A percentile compares a stretch with the other conserved stretches of the same genome.
phyloP scores from a whole-genome alignment of 345 rosid genomes.

The Arabis hirsuta region DNA sequence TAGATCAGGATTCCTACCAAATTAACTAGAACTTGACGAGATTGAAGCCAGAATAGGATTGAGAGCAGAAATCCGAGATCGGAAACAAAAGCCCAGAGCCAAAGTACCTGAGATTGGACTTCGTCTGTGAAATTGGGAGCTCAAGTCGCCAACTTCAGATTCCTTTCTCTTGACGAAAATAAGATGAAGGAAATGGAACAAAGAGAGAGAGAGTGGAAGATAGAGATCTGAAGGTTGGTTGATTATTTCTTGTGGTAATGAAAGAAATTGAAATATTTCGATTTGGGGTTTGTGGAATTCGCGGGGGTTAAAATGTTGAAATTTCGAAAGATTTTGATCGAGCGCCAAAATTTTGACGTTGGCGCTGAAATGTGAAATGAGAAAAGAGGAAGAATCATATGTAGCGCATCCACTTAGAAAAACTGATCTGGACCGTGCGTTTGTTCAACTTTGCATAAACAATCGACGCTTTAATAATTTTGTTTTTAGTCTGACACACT shows the following conservation, averaged over 20 bases:
- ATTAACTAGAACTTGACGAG: conserved; percentile 3
- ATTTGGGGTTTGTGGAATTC: conserved; percentile 7
- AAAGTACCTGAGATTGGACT: conserved; percentile 32
- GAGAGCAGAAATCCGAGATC: background rate
- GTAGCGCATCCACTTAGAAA: background rate
- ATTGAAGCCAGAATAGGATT: background rate
- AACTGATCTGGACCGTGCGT: conserved; percentile 23
- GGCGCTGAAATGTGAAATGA: conserved; percentile 23
- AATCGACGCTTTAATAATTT: conserved; percentile 3
- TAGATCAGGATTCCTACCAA: background rate
- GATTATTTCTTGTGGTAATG: background rate
- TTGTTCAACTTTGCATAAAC: background rate
- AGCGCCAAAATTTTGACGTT: conserved; percentile 34
- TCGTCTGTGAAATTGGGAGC: background rate
- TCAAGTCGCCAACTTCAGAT: background rate
- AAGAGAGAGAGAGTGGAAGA: conserved; percentile 17
- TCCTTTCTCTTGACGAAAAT: background rate
- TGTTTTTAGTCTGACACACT: background rate
- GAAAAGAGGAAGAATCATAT: background rate
- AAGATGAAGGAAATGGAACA: conserved; percentile 8
- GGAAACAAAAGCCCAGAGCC: background rate
- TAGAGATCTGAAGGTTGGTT: conserved; percentile 27
- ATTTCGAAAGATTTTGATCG: conserved; percentile 32
- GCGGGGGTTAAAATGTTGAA: conserved; percentile 1
- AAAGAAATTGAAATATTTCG: background rate